These are phyloP conservation scores for Elsinoe fawcettii DNA, from an alignment of 2,329 filamentous ascomycete species.

Conservation along the genomic window DNA sequence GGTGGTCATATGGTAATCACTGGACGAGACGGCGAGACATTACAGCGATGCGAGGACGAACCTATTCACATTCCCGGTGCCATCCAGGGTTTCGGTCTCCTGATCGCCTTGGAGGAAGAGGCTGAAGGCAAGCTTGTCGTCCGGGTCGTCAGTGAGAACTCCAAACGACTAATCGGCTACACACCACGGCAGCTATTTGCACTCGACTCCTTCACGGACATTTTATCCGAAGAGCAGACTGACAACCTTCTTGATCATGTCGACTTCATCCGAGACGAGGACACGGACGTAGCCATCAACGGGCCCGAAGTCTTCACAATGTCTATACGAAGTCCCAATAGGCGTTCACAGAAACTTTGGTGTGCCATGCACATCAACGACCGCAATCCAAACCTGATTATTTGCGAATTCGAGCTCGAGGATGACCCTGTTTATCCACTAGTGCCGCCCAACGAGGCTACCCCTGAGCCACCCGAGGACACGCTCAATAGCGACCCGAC, in stretches of 20 bases:
- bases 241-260: slow-evolving; percentile 80
- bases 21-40: slow-evolving; percentile 59
- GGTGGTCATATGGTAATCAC: slow-evolving; percentile 78
- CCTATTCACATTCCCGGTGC: slow-evolving; percentile 83
- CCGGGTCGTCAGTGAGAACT: slow-evolving; percentile 75
- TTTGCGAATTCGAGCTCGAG: slow-evolving; percentile 85
- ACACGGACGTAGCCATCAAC: slow-evolving; percentile 63
- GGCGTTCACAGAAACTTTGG: slow-evolving; percentile 64
- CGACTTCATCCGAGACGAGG: slow-evolving; percentile 79
- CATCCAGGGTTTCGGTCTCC: slow-evolving; percentile 68
- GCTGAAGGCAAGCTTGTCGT: slow-evolving; percentile 59
- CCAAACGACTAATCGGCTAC: slow-evolving; percentile 65
- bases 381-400: slow-evolving; percentile 59
- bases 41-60: slow-evolving; percentile 83
- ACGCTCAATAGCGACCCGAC: slow-evolving; percentile 68
- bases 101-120: slow-evolving; percentile 63
- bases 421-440: slow-evolving; percentile 64
- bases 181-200: slow-evolving; percentile 67
- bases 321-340: slow-evolving; percentile 54
- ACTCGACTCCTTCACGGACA: slow-evolving; percentile 69
- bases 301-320: slow-evolving; percentile 82
- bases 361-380: slow-evolving; percentile 75
- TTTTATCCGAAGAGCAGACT: slow-evolving; percentile 73
- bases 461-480: slow-evolving; percentile 60
- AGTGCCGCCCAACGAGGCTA: slow-evolving; percentile 50